Percentiles rank a stretch among this genome's conserved stretches.
Evolutionary conservation across 2,329 filamentous ascomycete genomes (phyloP).

Genomic region (Sporothrix pseudoabietina): DNA sequence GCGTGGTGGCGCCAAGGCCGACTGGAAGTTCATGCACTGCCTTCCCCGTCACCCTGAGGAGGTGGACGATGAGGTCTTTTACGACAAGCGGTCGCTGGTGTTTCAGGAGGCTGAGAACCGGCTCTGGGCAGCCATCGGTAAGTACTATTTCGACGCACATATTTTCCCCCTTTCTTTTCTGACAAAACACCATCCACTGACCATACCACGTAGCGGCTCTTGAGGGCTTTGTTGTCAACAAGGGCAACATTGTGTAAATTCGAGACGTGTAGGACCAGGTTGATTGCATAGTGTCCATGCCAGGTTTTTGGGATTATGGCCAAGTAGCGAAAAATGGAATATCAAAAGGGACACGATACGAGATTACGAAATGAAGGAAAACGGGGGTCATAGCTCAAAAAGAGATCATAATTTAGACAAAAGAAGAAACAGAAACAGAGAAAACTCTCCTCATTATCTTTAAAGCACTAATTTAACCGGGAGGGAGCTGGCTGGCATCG

Average conservation of each 20-base stretch:
- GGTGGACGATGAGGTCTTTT: conserved; percentile 93
- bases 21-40: conserved; percentile 99
- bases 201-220: conserved; percentile 60
- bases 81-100: conserved; percentile 79
- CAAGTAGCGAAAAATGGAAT: neutral
- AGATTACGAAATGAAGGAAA: neutral
- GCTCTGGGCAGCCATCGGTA: conserved; percentile 82
- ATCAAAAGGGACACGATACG: neutral
- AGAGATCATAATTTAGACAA: neutral
- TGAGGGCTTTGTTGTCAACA: conserved; percentile 92
- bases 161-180: neutral
- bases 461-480: conserved; percentile 62
- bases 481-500: conserved; percentile 89
- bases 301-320: neutral
- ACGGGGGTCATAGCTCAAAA: neutral
- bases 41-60: conserved; percentile 89
- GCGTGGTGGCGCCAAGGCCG: conserved; percentile 79
- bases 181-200: neutral
- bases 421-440: conserved; percentile 21
- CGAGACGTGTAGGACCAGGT: neutral
- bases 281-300: neutral
- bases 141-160: conserved; percentile 41
- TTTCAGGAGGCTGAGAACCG: conserved; percentile 95
- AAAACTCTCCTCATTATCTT: neutral
- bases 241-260: conserved; percentile 67